Conservation (phyloP, 176 grass and related monocot species). For the Miscanthus lutarioriparius region DNA sequence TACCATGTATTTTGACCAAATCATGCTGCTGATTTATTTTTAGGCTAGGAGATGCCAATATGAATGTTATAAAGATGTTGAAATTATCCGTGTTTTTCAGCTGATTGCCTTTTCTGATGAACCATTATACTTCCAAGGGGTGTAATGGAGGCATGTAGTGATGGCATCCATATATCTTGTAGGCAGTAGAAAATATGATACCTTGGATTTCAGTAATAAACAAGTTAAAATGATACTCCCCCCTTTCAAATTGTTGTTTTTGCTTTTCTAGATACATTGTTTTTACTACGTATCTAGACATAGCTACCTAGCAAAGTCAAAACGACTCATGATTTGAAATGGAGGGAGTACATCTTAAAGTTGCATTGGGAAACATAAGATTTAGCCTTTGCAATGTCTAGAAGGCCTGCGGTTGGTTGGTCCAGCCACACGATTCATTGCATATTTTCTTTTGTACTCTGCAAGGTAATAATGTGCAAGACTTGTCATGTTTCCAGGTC, state of each 20-base stretch:
- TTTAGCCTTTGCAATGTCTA: neutral
- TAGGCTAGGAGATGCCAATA: neutral
- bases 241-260: neutral
- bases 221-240: neutral
- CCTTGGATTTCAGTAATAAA: neutral
- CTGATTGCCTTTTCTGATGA: neutral
- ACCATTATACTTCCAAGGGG: neutral
- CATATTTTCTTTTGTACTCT: neutral
- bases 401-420: neutral
- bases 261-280: neutral
- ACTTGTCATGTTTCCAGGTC: conserved; percentile 49
- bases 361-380: neutral
- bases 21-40: neutral
- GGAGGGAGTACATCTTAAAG: neutral
- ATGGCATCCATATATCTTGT: neutral
- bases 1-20: neutral
- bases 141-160: neutral
- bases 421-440: neutral
- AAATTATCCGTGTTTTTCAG: neutral
- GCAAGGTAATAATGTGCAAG: neutral
- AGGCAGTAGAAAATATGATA: neutral
- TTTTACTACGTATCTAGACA: neutral
- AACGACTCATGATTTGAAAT: neutral
- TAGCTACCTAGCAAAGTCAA: neutral
- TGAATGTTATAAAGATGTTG: neutral